These are phyloP conservation scores for Hemisphaericaspora nanyangensis DNA, from an alignment of 805 yeast species.

Conservation along the genomic window DNA sequence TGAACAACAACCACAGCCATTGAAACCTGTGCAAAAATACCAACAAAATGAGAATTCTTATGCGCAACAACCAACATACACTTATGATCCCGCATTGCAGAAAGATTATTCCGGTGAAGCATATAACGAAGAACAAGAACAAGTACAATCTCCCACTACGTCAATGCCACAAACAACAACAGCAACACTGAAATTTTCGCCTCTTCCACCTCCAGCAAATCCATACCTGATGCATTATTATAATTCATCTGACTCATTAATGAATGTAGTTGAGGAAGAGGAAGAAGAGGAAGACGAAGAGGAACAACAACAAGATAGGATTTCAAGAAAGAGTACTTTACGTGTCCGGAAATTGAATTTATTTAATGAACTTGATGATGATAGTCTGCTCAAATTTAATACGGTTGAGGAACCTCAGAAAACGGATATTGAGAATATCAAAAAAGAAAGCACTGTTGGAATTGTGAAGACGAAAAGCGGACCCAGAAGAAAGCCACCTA, in stretches of 20 bases:
- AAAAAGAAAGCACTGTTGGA: neutral
- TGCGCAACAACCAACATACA: no score
- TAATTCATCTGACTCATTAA: slow-evolving; percentile 28
- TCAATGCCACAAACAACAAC: no score
- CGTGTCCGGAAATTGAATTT: slow-evolving; percentile 37
- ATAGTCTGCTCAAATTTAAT: no score
- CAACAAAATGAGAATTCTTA: no score
- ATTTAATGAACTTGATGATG: slow-evolving; percentile 20
- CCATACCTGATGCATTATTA: neutral
- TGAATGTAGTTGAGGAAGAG: slow-evolving; percentile 34
- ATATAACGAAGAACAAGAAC: no score
- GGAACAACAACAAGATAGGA: slow-evolving; percentile 12
- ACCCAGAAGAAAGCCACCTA: slow-evolving; percentile 8
- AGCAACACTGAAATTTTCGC: neutral
- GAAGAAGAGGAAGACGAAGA: slow-evolving; percentile 19
- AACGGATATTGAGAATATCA: neutral
- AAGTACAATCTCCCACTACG: no score
- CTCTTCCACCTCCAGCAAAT: neutral
- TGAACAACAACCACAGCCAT: neutral
- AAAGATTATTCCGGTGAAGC: no score
- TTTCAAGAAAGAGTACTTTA: slow-evolving; percentile 37
- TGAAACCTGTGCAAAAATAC: no score
- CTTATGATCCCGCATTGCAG: no score
- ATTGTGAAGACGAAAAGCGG: neutral
- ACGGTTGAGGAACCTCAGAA: neutral